Percentiles rank a stretch among this genome's conserved stretches.
phyloP scores from a whole-genome alignment of 148 eudicot genomes.

The Fagopyrum homotropicum region DNA sequence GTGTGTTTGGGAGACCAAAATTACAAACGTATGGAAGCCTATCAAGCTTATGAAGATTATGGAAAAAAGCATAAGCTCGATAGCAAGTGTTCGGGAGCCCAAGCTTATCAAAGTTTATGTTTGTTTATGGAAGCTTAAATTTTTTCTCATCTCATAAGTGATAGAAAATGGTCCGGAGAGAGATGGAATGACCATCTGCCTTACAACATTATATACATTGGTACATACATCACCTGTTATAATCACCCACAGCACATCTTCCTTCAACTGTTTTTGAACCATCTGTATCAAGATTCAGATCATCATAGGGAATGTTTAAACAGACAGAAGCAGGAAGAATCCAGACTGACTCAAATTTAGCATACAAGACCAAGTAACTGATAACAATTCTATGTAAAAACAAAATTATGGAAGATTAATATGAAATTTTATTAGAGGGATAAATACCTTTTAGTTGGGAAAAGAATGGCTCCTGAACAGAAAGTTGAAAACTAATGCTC shows the following conservation, averaged over 20 bases:
- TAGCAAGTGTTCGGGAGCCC: no score
- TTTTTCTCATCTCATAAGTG: background rate
- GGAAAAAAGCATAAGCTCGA: no score
- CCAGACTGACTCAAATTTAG: background rate
- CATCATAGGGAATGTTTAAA: background rate
- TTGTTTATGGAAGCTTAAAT: background rate
- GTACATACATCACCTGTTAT: slow-evolving; percentile 39
- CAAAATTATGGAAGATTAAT: background rate
- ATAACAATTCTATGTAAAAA: background rate
- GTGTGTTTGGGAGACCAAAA: no score
- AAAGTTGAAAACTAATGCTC: slow-evolving; percentile 53
- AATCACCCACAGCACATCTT: slow-evolving; percentile 82
- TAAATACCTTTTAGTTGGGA: slow-evolving; percentile 61
- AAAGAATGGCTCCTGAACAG: slow-evolving; percentile 89
- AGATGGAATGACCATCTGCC: background rate
- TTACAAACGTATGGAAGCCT: background rate
- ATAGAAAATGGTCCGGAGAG: background rate
- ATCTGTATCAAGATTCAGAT: slow-evolving; percentile 31
- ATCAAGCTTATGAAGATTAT: no score
- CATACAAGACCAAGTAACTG: background rate
- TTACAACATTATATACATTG: background rate
- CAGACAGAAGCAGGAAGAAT: background rate
- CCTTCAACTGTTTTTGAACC: slow-evolving; percentile 84
- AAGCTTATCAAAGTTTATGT: background rate
- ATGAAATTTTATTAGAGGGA: background rate